Conservation (phyloP, 1,284 basidiomycete species). For the Heliocybe sulcata region DNA sequence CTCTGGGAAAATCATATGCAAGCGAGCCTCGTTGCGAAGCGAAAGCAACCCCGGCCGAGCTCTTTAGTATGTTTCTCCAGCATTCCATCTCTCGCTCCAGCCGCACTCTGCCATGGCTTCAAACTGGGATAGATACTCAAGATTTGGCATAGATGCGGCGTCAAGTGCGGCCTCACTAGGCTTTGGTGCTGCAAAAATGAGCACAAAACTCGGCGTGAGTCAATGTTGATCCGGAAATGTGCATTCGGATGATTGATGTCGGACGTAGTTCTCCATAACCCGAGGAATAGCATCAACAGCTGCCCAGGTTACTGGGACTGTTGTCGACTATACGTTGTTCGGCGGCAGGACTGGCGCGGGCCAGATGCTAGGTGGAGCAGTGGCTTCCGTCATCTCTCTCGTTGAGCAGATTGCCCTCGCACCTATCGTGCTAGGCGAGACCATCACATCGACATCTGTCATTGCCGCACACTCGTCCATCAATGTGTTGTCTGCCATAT, state of each 20-base stretch:
- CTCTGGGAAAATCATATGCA: not conserved
- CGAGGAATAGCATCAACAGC: slow-evolving; percentile 52
- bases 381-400: slow-evolving; percentile 54
- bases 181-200: slow-evolving; percentile 59
- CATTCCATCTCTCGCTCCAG: not conserved
- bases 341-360: slow-evolving; percentile 51
- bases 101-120: slow-evolving; percentile 16
- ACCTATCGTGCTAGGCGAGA: slow-evolving; percentile 66
- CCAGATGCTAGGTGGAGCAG: slow-evolving; percentile 46
- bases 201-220: slow-evolving; percentile 61
- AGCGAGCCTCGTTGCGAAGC: not conserved
- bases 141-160: slow-evolving; percentile 57
- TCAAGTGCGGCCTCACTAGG: slow-evolving; percentile 52
- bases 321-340: slow-evolving; percentile 57
- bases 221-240: slow-evolving; percentile 1
- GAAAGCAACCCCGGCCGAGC: not conserved
- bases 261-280: slow-evolving; percentile 56
- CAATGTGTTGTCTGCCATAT: slow-evolving; percentile 62
- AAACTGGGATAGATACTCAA: slow-evolving; percentile 53
- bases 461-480: slow-evolving; percentile 67
- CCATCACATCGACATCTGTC: slow-evolving; percentile 68
- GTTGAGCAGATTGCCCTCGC: slow-evolving; percentile 66
- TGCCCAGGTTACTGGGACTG: slow-evolving; percentile 45
- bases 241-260: slow-evolving; percentile 7
- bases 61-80: not conserved